Evolutionary conservation across 2,329 filamentous ascomycete species (phyloP).

Genomic region (Falciphora oryzae): DNA sequence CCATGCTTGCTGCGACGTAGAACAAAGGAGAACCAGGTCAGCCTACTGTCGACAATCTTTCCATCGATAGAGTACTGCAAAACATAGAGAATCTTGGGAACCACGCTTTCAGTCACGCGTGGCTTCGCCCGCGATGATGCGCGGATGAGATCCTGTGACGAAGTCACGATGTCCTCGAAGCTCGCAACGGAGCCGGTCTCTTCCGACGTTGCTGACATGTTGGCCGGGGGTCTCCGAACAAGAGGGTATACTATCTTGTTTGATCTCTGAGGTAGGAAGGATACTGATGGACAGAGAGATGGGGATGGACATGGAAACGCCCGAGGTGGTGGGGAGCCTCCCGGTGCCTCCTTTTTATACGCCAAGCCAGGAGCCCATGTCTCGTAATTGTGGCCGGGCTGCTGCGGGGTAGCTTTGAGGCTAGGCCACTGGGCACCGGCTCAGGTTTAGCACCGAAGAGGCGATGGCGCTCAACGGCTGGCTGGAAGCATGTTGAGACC

Average conservation of each 20-base stretch:
- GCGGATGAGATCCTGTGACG: slow-evolving; percentile 8
- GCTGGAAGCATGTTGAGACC: no score
- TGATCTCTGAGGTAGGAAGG: no score
- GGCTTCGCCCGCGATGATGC: slow-evolving; percentile 15
- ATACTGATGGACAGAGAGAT: not conserved
- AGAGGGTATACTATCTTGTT: not conserved
- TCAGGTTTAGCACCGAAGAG: no score
- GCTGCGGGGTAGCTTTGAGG: no score
- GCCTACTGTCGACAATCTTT: slow-evolving; percentile 30
- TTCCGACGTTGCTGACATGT: slow-evolving; percentile 10
- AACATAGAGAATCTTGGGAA: slow-evolving; percentile 36
- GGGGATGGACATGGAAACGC: no score
- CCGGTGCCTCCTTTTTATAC: not conserved
- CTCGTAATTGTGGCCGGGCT: not conserved
- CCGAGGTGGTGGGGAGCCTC: no score
- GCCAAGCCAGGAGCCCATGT: not conserved
- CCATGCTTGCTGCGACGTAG: not conserved
- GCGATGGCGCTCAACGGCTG: no score
- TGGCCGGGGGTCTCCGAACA: not conserved
- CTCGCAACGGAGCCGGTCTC: slow-evolving; percentile 25
- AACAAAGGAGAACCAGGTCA: not conserved
- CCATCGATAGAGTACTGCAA: slow-evolving; percentile 33
- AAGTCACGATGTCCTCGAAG: slow-evolving; percentile 25
- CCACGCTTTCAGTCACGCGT: slow-evolving; percentile 17
- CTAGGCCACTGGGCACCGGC: no score